phyloP scores from a whole-genome alignment of 1,139 yeast species.

The Zygotorulaspora mrakii region DNA sequence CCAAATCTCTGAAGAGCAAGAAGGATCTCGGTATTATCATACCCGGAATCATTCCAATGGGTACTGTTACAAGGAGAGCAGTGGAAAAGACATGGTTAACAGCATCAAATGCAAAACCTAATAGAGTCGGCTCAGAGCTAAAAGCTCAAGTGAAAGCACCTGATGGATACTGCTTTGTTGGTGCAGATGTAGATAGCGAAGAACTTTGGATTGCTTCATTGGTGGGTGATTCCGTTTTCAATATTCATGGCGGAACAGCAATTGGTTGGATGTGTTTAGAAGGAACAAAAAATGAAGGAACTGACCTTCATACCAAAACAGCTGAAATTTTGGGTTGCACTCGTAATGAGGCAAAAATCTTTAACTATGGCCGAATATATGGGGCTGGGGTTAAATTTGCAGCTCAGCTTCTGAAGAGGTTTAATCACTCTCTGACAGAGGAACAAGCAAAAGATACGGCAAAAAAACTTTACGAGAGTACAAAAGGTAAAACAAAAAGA shows the following conservation, averaged over 20 bases:
- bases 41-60: constrained; percentile 87
- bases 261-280: constrained; percentile 99
- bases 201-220: constrained; percentile 97
- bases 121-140: constrained; percentile 87
- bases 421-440: constrained; percentile 69
- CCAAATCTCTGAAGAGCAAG: constrained; percentile 25
- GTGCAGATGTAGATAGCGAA: constrained; percentile 98
- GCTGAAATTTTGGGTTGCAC: constrained; percentile 86
- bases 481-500: constrained; percentile 62
- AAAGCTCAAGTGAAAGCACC: constrained; percentile 88
- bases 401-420: constrained; percentile 70
- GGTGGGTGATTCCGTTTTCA: constrained; percentile 86
- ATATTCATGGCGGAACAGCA: constrained; percentile 92
- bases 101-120: constrained; percentile 86
- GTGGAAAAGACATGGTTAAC: constrained; percentile 98
- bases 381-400: constrained; percentile 97
- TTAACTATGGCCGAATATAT: constrained; percentile 94
- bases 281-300: constrained; percentile 85
- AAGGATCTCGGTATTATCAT: constrained; percentile 64
- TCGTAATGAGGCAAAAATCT: constrained; percentile 88
- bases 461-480: constrained; percentile 62
- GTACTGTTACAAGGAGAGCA: constrained; percentile 93
- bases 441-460: constrained; percentile 69
- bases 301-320: constrained; percentile 93
- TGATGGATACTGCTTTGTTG: constrained; percentile 83